Evolutionary conservation across 257 asterid species (phyloP), one percentile per base, ranked within the genome.

Genomic region (Gentiana straminea): DNA sequence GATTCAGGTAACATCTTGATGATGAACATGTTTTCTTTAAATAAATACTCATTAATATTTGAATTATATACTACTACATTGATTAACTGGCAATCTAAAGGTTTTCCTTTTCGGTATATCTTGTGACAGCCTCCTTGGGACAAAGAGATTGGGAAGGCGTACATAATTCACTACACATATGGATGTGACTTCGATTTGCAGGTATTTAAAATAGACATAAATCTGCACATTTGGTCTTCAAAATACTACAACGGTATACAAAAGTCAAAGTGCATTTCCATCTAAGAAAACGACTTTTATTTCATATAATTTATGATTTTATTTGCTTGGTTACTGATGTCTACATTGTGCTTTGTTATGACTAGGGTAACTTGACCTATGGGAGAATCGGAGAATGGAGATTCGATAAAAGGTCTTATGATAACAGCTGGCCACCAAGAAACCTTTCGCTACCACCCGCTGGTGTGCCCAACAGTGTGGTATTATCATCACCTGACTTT

Each of bases 331-430:
- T n/a, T 54, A 4, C 61, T 68, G 7, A 48, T 37, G 15, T 58
- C 13, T 1, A 9, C 41, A 24, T 7, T 54, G 12, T 51, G 11
- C 13, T 3, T 56, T 24, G 43, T 44, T 3, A 41, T 54, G 34
- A 68, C 41, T 72, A 86, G 95, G 98, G 98, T 13, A 76, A 82
- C 50, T 54, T 84, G 79, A 90, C 94, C 45, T 75, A 73, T n/a
- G 96, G 96, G 67, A 86, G 84, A 80, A 68, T 86, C 52, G 97
- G 98, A 64, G 94, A 86, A 67, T 90, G 96, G 98, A 86, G 98
- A 81, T 90, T 90, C 47, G 97, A 90, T 75, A 90, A 90, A 70
- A 84, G 96, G 71, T 82, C 97, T 56, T 84, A 78, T 32, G 79
- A 62, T 74, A 60, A 59, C 13, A 54, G 49, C 41, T 86, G 89